Percentiles rank a stretch among this genome's conserved stretches.
Evolutionary conservation across 129 eudicot species (phyloP).

Genomic region (Oenanthe sinensis): DNA sequence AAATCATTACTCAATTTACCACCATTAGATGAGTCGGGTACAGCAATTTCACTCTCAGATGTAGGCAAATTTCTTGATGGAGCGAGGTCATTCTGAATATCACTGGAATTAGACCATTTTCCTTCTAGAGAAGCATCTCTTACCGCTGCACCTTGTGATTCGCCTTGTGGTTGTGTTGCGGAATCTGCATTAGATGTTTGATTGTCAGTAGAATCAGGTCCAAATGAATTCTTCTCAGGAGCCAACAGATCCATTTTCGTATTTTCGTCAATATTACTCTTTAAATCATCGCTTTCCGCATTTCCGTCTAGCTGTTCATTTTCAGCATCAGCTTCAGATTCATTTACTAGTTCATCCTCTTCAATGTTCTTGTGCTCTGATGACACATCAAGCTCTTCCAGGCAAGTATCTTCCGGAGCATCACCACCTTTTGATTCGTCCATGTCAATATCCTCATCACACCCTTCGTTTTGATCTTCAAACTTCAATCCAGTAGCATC

Average conservation of each 20-base stretch:
- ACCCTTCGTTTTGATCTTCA: conserved; percentile 30
- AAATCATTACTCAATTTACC: conserved; percentile 42
- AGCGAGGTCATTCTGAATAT: conserved; percentile 48
- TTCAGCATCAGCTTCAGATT: conserved; percentile 30
- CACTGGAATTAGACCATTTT: conserved; percentile 41
- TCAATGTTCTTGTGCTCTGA: conserved; percentile 27
- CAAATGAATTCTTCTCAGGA: conserved; percentile 32
- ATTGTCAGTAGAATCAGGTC: conserved; percentile 19
- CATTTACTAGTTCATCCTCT: conserved; percentile 37
- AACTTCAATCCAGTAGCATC: conserved; percentile 65
- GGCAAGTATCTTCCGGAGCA: conserved; percentile 35
- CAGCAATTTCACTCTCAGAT: conserved; percentile 36
- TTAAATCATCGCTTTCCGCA: conserved; percentile 28
- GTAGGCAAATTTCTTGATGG: conserved; percentile 45
- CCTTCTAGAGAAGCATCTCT: conserved; percentile 45
- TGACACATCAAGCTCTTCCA: conserved; percentile 36
- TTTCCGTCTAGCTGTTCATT: conserved; percentile 25
- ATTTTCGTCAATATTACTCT: conserved; percentile 30
- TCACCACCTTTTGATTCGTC: conserved; percentile 47
- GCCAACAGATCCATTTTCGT: conserved; percentile 25
- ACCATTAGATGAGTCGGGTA: conserved; percentile 49
- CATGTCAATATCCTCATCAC: conserved; percentile 49
- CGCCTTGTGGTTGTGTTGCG: conserved; percentile 39
- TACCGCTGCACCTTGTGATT: conserved; percentile 29
- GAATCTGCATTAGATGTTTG: conserved; percentile 30